Base-by-base conservation (phyloP, 176 grass and related monocot genomes). In the Echinochloa phyllopogon region DNA sequence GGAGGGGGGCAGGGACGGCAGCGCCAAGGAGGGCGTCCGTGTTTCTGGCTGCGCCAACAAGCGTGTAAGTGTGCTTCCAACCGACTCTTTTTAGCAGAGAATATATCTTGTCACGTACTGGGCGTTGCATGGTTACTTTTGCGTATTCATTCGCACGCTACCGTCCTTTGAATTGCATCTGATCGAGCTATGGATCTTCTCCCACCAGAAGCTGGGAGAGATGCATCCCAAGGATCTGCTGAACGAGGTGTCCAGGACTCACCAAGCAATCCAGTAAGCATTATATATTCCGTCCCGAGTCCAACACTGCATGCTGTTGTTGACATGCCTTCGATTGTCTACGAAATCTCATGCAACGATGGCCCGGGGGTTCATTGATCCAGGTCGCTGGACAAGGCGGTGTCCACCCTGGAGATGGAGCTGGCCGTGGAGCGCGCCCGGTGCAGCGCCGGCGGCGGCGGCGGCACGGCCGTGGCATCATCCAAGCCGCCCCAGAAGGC, bases 331-430 rank as follows among this genome's bases (percentile, higher is more conserved):
- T 55, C 1, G 2, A 1, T 55, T 37, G 48, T 38, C 1, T 55
- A 21, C 4, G 45, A 20, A 50, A 78, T 10, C 53, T 58, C 38
- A 65, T 69, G 45, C 45, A 24, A 69, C 17, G 38, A 6, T 18
- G 36, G 4, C n/a, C n/a, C n/a, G 21, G 8, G 43, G 29, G 29
- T 2, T 33, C 49, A 17, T 9, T 38, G 41, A 0, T 67, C 0
- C 58, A 93, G 92, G 84, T 89, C 92, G 4, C 76, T 98, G 88
- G 88, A 94, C 83, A 98, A 93, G 65, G 85, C 88, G 39, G 84
- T 98, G 77, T 92, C 95, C 55, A 89, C 90, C 38, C 69, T 94
- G 76, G 90, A 97, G 90, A 77, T 91, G 75, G 88, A 94, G 78
- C 78, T 97, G 6, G 86, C 95, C 21, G 82, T 84, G 44, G 88